Base-by-base conservation (phyloP, 106 monocot genomes). In the Apostasia shenzhenica region DNA sequence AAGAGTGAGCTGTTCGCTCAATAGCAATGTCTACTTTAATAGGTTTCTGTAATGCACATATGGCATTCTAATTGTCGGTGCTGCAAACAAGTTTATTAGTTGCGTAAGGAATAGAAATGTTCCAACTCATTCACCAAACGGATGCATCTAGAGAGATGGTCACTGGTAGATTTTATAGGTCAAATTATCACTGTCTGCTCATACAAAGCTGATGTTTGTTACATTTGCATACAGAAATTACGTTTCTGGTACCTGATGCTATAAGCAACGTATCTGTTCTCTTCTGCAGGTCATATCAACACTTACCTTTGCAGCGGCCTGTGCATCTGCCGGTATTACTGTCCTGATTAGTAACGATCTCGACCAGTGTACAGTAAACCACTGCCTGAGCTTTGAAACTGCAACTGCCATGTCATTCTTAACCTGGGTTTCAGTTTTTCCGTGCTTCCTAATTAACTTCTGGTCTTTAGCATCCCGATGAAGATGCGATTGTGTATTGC, bases 361-460 rank as follows among this genome's bases (percentile, higher is more conserved):
- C 47, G 69, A 71, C 56, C 72, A 83, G 12, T 95, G 95, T 52
- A 65, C 84, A 10, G 69, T 70, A 50, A 95, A 95, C 61, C 95
- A 88, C 45, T 95, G 95, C 53, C 53, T 82, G 50, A 86, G 80
- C 44, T 95, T 95, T 77, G 91, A 95, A 75, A 91, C 86, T 57
- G 91, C 95, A 56, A 86, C 91, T 53, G 95, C 95, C 47, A 95
- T 95, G 95, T 86, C 88, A 50, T 95, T 95, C 67, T 76, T 95
- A 44, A 84, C 91, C 77, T 95, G 95, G 95, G 86, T 95, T 77
- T 83, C 86, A 1, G 76, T 91, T 9, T 84, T 84, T 2, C 91
- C 91, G 47, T 91, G 91, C 0, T 95, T 88, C 66, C 72, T 91
- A 49, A 70, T 95, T 53, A 91, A 95, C 70, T 95, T 91, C 57